Evolutionary conservation across 73 alveolate species (phyloP).

Genomic region (Durusdinium trenchii): DNA sequence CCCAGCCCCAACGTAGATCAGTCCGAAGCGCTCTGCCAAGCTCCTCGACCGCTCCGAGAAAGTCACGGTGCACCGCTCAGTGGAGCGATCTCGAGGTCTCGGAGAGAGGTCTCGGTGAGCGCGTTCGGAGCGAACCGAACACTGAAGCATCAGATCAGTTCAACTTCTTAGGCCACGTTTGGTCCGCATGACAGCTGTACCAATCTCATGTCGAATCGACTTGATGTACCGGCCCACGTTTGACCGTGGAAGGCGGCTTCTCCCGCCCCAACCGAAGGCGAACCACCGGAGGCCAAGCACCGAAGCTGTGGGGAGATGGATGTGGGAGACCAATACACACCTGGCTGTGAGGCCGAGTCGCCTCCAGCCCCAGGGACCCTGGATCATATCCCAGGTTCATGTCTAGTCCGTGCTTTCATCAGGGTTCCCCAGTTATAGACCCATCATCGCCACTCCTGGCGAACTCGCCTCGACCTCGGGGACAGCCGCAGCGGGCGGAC

Average conservation of each 20-base stretch:
- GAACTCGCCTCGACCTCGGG: slow-evolving; percentile 15
- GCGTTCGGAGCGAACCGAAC: not conserved
- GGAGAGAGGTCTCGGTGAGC: too few species aligned
- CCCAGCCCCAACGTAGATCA: slow-evolving; percentile 60
- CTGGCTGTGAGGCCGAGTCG: too few species aligned
- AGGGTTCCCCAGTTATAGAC: not conserved
- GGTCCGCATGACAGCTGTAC: not conserved
- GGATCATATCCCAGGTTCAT: not conserved
- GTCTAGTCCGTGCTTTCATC: not conserved
- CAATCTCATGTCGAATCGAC: not conserved
- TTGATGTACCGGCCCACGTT: too few species aligned
- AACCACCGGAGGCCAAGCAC: too few species aligned
- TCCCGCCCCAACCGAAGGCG: too few species aligned
- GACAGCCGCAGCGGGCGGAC: not conserved
- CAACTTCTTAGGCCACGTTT: not conserved
- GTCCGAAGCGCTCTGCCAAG: slow-evolving; percentile 55
- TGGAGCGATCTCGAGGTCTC: too few species aligned
- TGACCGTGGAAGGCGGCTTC: too few species aligned
- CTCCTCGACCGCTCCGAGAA: too few species aligned
- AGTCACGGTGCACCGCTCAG: too few species aligned
- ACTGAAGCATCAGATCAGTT: not conserved
- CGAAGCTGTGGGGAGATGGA: too few species aligned
- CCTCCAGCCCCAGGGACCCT: too few species aligned
- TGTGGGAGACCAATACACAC: too few species aligned
- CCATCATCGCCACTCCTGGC: not conserved